phyloP scores from a whole-genome alignment of 495 filamentous ascomycete genomes.

The Jackrogersella multiformis region DNA sequence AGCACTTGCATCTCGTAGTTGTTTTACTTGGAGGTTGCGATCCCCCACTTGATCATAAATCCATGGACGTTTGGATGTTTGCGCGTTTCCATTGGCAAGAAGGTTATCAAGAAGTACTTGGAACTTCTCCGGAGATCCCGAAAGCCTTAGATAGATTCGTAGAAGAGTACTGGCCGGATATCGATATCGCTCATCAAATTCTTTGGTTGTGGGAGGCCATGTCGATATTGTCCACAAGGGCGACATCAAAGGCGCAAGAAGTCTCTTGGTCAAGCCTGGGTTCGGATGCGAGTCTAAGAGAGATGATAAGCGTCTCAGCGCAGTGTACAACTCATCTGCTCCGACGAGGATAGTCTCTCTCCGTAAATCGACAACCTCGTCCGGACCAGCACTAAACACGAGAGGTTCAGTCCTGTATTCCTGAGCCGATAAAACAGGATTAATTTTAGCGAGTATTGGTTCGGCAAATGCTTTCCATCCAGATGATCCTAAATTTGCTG shows the following conservation, averaged over 20 bases:
- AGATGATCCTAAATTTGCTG: slow-evolving; percentile 56
- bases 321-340: slow-evolving; percentile 53
- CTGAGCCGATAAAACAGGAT: slow-evolving; percentile 57
- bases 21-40: slow-evolving; percentile 42
- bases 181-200: slow-evolving; percentile 47
- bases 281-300: slow-evolving; percentile 75
- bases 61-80: slow-evolving; percentile 48
- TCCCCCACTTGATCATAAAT: slow-evolving; percentile 42
- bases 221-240: slow-evolving; percentile 74
- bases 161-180: slow-evolving; percentile 54
- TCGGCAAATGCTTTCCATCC: slow-evolving; percentile 76
- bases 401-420: slow-evolving; percentile 15
- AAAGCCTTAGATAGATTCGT: slow-evolving; percentile 57
- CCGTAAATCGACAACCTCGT: slow-evolving; percentile 53
- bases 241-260: slow-evolving; percentile 70
- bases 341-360: slow-evolving; percentile 53
- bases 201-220: slow-evolving; percentile 51
- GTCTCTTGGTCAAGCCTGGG: slow-evolving; percentile 74
- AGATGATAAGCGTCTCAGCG: slow-evolving; percentile 65
- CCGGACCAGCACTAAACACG: slow-evolving; percentile 34
- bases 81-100: slow-evolving; percentile 49
- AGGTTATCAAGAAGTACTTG: slow-evolving; percentile 53
- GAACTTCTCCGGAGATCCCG: slow-evolving; percentile 54
- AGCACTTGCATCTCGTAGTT: slow-evolving; percentile 18
- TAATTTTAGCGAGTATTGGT: slow-evolving; percentile 69